Conservation (phyloP, 495 filamentous ascomycete genomes). For the Xylona heveae region DNA sequence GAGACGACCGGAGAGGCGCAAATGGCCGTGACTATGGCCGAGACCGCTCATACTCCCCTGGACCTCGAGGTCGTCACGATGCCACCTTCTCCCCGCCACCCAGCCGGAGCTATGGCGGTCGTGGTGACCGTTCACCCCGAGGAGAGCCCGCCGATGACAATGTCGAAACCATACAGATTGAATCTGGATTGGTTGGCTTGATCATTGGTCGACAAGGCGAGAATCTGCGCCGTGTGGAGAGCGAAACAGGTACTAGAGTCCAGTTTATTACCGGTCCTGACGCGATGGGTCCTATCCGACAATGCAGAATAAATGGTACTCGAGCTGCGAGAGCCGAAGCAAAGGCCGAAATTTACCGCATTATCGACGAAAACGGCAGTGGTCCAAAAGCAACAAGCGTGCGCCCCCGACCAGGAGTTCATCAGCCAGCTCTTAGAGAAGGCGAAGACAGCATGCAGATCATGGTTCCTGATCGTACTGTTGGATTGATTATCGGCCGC, state of each 20-base stretch:
- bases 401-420: slow-evolving; percentile 1
- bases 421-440: slow-evolving; percentile 34
- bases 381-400: slow-evolving; percentile 14
- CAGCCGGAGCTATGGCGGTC: slow-evolving; percentile 13
- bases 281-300: slow-evolving; percentile 36
- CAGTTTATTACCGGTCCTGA: slow-evolving; percentile 63
- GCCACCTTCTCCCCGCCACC: slow-evolving; percentile 24
- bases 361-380: slow-evolving; percentile 65
- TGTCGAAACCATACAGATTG: slow-evolving; percentile 51
- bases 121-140: slow-evolving; percentile 28
- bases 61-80: slow-evolving; percentile 23
- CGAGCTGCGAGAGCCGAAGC: slow-evolving; percentile 43
- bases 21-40: slow-evolving; percentile 31
- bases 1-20: slow-evolving; percentile 31
- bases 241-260: slow-evolving; percentile 51
- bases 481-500: slow-evolving; percentile 67
- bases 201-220: slow-evolving; percentile 74
- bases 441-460: slow-evolving; percentile 62
- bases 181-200: slow-evolving; percentile 55
- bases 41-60: slow-evolving; percentile 41
- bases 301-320: slow-evolving; percentile 57
- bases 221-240: slow-evolving; percentile 57
- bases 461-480: slow-evolving; percentile 76
- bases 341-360: slow-evolving; percentile 51
- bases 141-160: slow-evolving; percentile 24